A percentile compares a stretch with the other conserved stretches of the same genome.
Evolutionary conservation across 352 stramenopile genomes (phyloP).

Genomic region (Phytophthora palmivora): DNA sequence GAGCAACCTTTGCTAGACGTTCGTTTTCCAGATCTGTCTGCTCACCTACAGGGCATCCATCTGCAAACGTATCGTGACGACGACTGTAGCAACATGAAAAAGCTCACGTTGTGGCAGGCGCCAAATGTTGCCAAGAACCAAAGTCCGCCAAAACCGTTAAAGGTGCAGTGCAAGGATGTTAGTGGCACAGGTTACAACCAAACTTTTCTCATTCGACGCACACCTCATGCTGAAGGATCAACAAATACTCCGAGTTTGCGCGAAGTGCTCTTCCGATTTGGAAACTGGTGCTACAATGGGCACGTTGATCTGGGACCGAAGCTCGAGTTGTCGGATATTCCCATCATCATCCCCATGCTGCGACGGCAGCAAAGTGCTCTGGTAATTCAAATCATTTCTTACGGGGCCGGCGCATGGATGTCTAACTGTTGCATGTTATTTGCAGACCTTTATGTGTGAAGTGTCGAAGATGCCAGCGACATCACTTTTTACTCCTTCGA

Average conservation of each 20-base stretch:
- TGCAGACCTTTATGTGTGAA: conserved; percentile 93
- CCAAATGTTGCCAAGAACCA: conserved; percentile 59
- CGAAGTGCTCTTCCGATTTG: conserved; percentile 95
- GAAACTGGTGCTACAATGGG: conserved; percentile 96
- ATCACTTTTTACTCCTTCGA: conserved; percentile 87
- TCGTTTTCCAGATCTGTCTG: conserved; percentile 92
- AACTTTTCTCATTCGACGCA: conserved; percentile 86
- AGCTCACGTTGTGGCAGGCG: conserved; percentile 93
- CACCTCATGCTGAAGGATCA: conserved; percentile 42
- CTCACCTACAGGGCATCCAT: conserved; percentile 90
- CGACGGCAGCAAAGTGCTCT: conserved; percentile 93
- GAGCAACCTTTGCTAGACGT: conserved; percentile 95
- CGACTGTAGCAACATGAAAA: conserved; percentile 90
- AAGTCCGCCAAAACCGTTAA: conserved; percentile 78
- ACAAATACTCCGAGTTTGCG: conserved; percentile 60
- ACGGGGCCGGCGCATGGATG: no score
- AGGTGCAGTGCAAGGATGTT: conserved; percentile 87
- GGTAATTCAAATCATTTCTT: conserved; percentile 33
- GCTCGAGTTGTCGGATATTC: conserved; percentile 91
- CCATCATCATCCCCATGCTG: conserved; percentile 94
- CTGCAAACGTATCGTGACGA: conserved; percentile 83
- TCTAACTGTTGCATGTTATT: conserved; percentile 3
- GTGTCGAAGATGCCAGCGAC: conserved; percentile 90
- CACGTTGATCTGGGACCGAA: conserved; percentile 92
- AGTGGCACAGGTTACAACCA: conserved; percentile 85